Evolutionary conservation across 106 monocot species (phyloP).

Genomic region (Acorus gramineus): DNA sequence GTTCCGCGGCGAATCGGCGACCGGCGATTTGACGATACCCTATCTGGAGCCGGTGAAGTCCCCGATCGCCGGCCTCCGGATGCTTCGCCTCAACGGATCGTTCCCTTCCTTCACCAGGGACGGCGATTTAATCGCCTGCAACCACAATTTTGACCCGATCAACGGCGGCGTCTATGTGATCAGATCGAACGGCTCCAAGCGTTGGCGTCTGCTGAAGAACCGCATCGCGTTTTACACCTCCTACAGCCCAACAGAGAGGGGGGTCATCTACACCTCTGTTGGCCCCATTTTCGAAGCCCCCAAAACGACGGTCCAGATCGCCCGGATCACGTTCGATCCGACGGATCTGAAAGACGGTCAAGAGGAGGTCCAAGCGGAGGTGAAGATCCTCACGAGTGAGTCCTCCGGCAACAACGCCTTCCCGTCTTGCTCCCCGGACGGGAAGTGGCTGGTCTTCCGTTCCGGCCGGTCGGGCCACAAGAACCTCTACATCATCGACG

Average conservation of each 20-base stretch:
- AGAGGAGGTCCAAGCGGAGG: constrained; percentile 9
- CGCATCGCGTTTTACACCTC: constrained; percentile 44
- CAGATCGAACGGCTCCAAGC: constrained; percentile 53
- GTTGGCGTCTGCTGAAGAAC: constrained; percentile 40
- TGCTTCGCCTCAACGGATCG: constrained; percentile 8
- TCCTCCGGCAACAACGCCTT: constrained; percentile 80
- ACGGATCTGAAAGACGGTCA: constrained; percentile 21
- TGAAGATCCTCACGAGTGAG: constrained; percentile 50
- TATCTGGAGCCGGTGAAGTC: not conserved
- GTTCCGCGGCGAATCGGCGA: constrained; percentile 45
- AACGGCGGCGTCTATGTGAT: constrained; percentile 22
- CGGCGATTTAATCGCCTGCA: constrained; percentile 10
- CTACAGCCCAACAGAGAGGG: constrained; percentile 59
- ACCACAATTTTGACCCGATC: not conserved
- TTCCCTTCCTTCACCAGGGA: constrained; percentile 22
- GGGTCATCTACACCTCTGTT: constrained; percentile 56
- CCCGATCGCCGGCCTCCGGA: not conserved
- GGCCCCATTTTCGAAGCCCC: constrained; percentile 67
- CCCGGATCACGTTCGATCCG: constrained; percentile 42
- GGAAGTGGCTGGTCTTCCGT: constrained; percentile 63
- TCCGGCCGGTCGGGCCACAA: constrained; percentile 74
- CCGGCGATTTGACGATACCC: constrained; percentile 5
- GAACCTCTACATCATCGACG: constrained; percentile 79
- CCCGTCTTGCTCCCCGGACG: constrained; percentile 73
- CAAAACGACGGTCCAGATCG: constrained; percentile 54